Percentiles rank a stretch among this genome's conserved stretches.
Evolutionary conservation across 1,284 basidiomycete genomes (phyloP).

Genomic region (Microbotryum silenes-acaulis): DNA sequence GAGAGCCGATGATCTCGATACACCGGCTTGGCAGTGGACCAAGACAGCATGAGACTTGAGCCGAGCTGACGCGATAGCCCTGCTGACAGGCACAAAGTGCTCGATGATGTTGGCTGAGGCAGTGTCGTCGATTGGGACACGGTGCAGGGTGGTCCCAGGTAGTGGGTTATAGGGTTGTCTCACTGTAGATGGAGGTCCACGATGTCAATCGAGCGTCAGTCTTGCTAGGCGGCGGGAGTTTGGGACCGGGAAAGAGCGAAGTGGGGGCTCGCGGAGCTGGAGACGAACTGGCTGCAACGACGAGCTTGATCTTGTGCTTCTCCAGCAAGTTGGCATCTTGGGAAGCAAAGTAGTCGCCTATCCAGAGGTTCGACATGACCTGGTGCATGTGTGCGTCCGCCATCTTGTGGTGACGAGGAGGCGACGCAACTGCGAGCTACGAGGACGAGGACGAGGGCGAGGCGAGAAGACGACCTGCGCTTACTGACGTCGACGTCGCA

Average conservation of each 20-base stretch:
- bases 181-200: conserved; percentile 18
- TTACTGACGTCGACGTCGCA: too few relatives aligned
- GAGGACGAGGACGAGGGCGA: too few relatives aligned
- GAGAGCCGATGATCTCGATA: conserved; percentile 39
- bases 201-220: not conserved
- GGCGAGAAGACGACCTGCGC: too few relatives aligned
- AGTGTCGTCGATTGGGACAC: conserved; percentile 41
- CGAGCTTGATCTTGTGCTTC: conserved; percentile 22
- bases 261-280: not conserved
- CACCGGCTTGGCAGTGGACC: conserved; percentile 43
- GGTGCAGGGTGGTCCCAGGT: conserved; percentile 33
- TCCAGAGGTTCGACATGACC: conserved; percentile 33
- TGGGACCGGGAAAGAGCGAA: not conserved
- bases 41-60: conserved; percentile 37
- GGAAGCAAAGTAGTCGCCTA: conserved; percentile 31
- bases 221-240: not conserved
- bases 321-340: conserved; percentile 23
- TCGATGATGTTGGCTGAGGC: conserved; percentile 40
- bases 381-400: conserved; percentile 24
- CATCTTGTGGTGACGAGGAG: not conserved
- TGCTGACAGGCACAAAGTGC: conserved; percentile 37
- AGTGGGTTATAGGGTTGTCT: conserved; percentile 31
- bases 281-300: conserved; percentile 34
- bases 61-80: conserved; percentile 37
- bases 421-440: too few relatives aligned